These are phyloP conservation scores for Mycena maculata DNA, from an alignment of 768 basidiomycete species.

Conservation along the genomic window DNA sequence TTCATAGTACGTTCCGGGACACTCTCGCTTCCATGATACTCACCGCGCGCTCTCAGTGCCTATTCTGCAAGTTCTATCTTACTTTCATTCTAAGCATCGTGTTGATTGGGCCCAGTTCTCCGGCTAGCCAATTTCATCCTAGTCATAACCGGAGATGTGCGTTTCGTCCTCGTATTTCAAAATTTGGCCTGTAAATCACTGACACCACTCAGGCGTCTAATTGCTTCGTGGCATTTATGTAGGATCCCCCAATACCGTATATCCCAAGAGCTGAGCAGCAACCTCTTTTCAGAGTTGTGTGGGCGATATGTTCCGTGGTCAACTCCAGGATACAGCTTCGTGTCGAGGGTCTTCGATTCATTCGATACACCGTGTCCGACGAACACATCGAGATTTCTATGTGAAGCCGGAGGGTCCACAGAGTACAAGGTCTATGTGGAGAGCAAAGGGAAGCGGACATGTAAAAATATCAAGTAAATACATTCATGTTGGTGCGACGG, in stretches of 20 bases:
- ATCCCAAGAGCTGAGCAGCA: background rate
- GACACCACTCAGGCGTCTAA: background rate
- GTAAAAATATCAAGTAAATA: too few relatives aligned
- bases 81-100: background rate
- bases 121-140: background rate
- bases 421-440: too few relatives aligned
- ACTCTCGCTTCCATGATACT: background rate
- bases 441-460: too few relatives aligned
- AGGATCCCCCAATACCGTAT: background rate
- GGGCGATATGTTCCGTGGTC: background rate
- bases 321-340: background rate
- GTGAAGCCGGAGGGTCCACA: too few relatives aligned
- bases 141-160: background rate
- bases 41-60: background rate
- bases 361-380: background rate
- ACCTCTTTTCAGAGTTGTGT: background rate
- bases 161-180: background rate
- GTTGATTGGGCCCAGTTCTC: background rate
- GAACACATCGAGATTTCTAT: too few relatives aligned
- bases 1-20: constrained; percentile 5
- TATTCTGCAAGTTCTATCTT: background rate
- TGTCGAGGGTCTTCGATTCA: background rate
- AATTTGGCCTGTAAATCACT: background rate
- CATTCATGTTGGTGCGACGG: too few relatives aligned
- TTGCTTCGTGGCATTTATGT: background rate